phyloP scores from a whole-genome alignment of 1,284 basidiomycete species.

The Hortiboletus rubellus region DNA sequence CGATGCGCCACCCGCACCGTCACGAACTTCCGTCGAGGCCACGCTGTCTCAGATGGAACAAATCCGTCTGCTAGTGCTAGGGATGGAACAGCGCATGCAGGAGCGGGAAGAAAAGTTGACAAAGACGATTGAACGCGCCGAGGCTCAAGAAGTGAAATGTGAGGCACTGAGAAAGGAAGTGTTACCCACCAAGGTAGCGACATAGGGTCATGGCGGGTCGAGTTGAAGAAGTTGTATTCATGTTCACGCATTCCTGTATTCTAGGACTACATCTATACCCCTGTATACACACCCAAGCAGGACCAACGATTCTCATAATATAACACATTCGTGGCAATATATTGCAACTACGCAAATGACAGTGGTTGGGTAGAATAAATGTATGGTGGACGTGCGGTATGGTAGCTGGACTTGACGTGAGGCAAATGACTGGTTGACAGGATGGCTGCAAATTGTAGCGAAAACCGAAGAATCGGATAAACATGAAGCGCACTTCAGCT shows the following conservation, averaged over 20 bases:
- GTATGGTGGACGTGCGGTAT: conserved; percentile 28
- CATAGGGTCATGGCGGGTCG: background rate
- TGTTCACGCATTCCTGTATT: conserved; percentile 22
- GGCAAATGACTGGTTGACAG: conserved; percentile 24
- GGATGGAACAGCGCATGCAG: conserved; percentile 74
- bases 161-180: conserved; percentile 27
- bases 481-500: conserved; percentile 32
- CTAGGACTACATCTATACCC: conserved; percentile 22
- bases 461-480: conserved; percentile 15
- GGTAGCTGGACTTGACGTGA: conserved; percentile 25
- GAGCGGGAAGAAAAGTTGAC: conserved; percentile 60
- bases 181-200: conserved; percentile 18
- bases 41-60: conserved; percentile 65
- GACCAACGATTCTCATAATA: conserved; percentile 1
- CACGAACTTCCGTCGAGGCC: conserved; percentile 26
- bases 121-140: conserved; percentile 61
- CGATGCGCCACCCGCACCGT: conserved; percentile 14
- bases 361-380: conserved; percentile 28
- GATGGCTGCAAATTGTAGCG: conserved; percentile 33
- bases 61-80: conserved; percentile 65
- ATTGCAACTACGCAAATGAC: conserved; percentile 35
- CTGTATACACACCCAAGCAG: conserved; percentile 6
- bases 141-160: conserved; percentile 50
- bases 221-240: conserved; percentile 8
- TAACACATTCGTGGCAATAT: conserved; percentile 29